These are phyloP conservation scores for Rhizopus sp. DNA, from an alignment of 371 early-diverging fungal genomes.

Conservation along the genomic window DNA sequence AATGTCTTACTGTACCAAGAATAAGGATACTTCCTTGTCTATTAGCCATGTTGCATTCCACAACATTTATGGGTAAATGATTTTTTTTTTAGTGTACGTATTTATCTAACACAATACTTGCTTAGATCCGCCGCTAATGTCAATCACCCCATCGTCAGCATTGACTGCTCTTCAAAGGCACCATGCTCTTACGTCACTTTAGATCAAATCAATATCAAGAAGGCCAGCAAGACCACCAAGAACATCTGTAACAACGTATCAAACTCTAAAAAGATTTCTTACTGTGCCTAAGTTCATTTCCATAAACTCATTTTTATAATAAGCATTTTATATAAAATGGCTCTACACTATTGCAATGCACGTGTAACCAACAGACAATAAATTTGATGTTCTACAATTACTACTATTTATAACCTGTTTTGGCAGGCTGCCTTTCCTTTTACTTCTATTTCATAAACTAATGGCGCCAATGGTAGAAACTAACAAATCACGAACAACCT, in stretches of 20 bases:
- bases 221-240: slow-evolving; percentile 17
- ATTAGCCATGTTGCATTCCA: slow-evolving; percentile 29
- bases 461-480: slow-evolving; percentile 16
- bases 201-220: slow-evolving; percentile 18
- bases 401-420: background rate
- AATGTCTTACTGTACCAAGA: slow-evolving; percentile 24
- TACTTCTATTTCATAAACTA: no score
- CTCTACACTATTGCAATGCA: background rate
- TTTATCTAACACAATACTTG: no score
- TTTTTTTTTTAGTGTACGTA: no score
- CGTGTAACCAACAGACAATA: background rate
- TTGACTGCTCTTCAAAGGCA: slow-evolving; percentile 29
- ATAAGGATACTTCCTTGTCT: slow-evolving; percentile 24
- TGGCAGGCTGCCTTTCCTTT: no score
- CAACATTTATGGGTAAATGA: slow-evolving; percentile 24
- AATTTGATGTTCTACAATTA: background rate
- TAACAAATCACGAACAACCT: slow-evolving; percentile 15
- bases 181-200: slow-evolving; percentile 23
- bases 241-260: slow-evolving; percentile 27
- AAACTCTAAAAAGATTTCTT: slow-evolving; percentile 21
- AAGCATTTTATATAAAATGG: background rate
- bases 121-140: slow-evolving; percentile 12
- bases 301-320: background rate
- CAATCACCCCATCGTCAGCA: slow-evolving; percentile 17
- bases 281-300: slow-evolving; percentile 10